Percentiles rank a stretch among this genome's conserved stretches.
phyloP scores from a whole-genome alignment of 2,329 filamentous ascomycete genomes.

The Arthroderma sp. region DNA sequence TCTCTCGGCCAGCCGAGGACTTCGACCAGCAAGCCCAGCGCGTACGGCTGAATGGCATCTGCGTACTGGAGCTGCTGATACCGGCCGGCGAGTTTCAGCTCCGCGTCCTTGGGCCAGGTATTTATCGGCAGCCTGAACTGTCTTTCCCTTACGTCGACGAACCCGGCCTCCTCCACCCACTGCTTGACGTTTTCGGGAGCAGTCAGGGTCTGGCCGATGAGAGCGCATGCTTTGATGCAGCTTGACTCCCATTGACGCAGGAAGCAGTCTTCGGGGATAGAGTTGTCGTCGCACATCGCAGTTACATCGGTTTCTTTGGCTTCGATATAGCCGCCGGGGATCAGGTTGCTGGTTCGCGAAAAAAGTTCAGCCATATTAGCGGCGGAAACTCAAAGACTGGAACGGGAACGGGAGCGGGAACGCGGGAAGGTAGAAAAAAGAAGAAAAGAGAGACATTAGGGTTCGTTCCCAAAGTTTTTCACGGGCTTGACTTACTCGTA shows the following conservation, averaged over 20 bases:
- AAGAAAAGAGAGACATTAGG: background rate
- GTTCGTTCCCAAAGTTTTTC: background rate
- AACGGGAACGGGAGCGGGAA: background rate
- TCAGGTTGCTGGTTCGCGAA: conserved; percentile 41
- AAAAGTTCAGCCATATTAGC: no score
- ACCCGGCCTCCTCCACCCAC: conserved; percentile 47
- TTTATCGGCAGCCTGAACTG: conserved; percentile 20
- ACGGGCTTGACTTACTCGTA: conserved; percentile 6
- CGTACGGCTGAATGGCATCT: conserved; percentile 7
- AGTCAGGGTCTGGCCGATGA: conserved; percentile 36
- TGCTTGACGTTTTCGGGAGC: conserved; percentile 42
- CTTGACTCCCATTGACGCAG: conserved; percentile 35
- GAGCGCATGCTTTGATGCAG: conserved; percentile 35
- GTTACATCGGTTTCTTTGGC: conserved; percentile 27
- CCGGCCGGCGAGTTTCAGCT: conserved; percentile 1
- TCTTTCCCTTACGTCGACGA: conserved; percentile 44
- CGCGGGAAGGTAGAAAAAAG: background rate
- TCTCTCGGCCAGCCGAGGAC: conserved; percentile 5
- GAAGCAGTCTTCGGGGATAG: conserved; percentile 9
- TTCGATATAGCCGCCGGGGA: conserved; percentile 44
- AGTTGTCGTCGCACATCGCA: conserved; percentile 11
- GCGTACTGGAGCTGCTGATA: conserved; percentile 5
- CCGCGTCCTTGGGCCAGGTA: conserved; percentile 19
- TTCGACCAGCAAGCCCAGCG: conserved; percentile 6
- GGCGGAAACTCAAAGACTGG: background rate